Base-by-base conservation (phyloP, 1,284 basidiomycete species). In the Abortiporus biennis region DNA sequence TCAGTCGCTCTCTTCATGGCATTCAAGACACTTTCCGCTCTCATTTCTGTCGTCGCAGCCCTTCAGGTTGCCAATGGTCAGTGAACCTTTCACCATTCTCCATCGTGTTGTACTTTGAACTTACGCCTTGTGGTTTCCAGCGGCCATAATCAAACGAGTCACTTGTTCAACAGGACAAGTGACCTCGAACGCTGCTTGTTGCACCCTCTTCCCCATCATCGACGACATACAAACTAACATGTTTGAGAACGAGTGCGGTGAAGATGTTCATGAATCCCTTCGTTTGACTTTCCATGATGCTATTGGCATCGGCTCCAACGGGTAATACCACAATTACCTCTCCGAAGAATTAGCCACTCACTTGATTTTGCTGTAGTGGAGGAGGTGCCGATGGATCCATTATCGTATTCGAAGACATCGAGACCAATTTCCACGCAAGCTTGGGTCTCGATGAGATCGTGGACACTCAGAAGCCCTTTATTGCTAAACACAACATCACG, bases 201-300 rank as follows among this genome's bases (percentile, higher is more conserved):
- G 67, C 42, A 48, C 51, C n/a, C 57, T 68, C 47, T 67, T 66
- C 58, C 53, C 63, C n/a, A 48, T 69, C 34, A 38, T 61, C 15
- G 57, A 64, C 13, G 62, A 68, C 46, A 46, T 71, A 22, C 68
- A 71, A 48, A 39, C 49, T 19, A 67, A 64, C 44, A 47, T 71
- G 4, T 68, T 71, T 51, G 65, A 69, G 24, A 64, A 59, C 17
- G 49, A 65, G 45, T 71, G 69, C 45, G 65, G 64, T 38, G 66
- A 69, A 56, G 64, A 68, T 39, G 67, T 64, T 20, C 70, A 67
- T 48, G 66, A 68, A 44, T 59, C 67, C 12, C 50, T 71, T 25
- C 64, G 69, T 20, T 47, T 71, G 45, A 63, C 68, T 16, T 71
- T 72, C 59, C 69, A 71, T 52, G 69, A 71, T 42, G 67, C 65